Percentiles rank a stretch among this genome's conserved stretches.
Evolutionary conservation across 805 yeast genomes (phyloP).

Genomic region (Tetrapisispora fleetii): DNA sequence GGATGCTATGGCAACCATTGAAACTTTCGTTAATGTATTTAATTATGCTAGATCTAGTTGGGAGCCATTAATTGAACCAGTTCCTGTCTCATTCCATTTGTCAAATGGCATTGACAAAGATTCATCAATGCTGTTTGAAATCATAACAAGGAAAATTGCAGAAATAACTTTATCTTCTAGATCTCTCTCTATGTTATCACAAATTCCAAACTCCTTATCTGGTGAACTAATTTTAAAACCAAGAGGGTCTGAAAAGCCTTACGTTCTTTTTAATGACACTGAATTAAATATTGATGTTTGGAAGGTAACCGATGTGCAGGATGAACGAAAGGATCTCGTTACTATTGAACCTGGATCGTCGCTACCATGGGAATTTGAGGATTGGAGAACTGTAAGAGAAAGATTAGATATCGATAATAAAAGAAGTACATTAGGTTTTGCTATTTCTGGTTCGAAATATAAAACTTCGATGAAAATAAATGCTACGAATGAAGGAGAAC

Average conservation of each 20-base stretch:
- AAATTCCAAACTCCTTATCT: slow-evolving; percentile 49
- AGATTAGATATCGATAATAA: slow-evolving; percentile 56
- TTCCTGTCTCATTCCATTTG: slow-evolving; percentile 69
- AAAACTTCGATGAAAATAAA: slow-evolving; percentile 46
- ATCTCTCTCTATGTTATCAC: slow-evolving; percentile 66
- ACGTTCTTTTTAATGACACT: slow-evolving; percentile 69
- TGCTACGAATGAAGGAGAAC: slow-evolving; percentile 77
- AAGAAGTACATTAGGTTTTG: slow-evolving; percentile 54
- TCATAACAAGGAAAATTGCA: slow-evolving; percentile 66
- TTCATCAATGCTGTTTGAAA: slow-evolving; percentile 47
- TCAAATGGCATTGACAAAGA: slow-evolving; percentile 39
- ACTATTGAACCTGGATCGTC: slow-evolving; percentile 39
- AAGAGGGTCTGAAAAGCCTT: slow-evolving; percentile 76
- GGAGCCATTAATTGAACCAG: slow-evolving; percentile 90
- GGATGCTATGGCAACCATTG: slow-evolving; percentile 56
- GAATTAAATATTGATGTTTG: slow-evolving; percentile 76
- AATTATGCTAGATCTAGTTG: slow-evolving; percentile 85
- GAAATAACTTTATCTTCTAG: slow-evolving; percentile 77
- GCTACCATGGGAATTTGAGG: slow-evolving; percentile 86
- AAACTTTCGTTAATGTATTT: slow-evolving; percentile 63
- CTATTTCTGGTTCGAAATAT: slow-evolving; percentile 47
- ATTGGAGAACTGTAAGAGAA: slow-evolving; percentile 83
- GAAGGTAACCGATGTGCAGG: slow-evolving; percentile 44
- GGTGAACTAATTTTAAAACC: slow-evolving; percentile 46
- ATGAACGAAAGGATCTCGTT: slow-evolving; percentile 22